These are phyloP conservation scores for Alternaria postmessia DNA, from an alignment of 2,329 filamentous ascomycete genomes.

Conservation along the genomic window DNA sequence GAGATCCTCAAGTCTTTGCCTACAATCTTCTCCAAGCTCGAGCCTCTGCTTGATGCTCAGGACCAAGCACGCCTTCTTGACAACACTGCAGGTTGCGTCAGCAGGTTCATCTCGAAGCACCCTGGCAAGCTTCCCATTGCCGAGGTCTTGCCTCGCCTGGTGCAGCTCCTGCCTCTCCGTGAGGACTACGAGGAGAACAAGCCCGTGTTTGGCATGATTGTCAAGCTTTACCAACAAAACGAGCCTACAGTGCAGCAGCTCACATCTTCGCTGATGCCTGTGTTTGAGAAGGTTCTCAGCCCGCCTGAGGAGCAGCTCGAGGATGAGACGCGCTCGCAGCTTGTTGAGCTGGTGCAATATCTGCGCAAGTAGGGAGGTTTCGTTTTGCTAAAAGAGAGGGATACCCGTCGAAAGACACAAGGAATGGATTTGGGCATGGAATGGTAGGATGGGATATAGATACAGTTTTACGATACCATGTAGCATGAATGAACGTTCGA, in stretches of 20 bases:
- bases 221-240: constrained; percentile 78
- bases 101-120: constrained; percentile 89
- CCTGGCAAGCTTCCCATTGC: constrained; percentile 81
- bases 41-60: constrained; percentile 79
- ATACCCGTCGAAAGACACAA: constrained; percentile 41
- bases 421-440: constrained; percentile 24
- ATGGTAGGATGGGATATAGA: constrained; percentile 20
- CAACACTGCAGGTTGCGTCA: constrained; percentile 91
- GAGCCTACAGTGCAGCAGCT: constrained; percentile 75
- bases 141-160: constrained; percentile 81
- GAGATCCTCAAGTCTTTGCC: constrained; percentile 79
- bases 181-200: constrained; percentile 98
- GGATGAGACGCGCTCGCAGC: constrained; percentile 71
- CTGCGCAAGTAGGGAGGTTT: constrained; percentile 49
- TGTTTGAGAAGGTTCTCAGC: constrained; percentile 77
- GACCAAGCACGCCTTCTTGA: constrained; percentile 86
- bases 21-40: constrained; percentile 82
- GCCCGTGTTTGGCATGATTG: constrained; percentile 89
- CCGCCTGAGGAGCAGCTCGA: constrained; percentile 79
- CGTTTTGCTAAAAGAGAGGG: constrained; percentile 28
- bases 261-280: constrained; percentile 71
- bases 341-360: constrained; percentile 69
- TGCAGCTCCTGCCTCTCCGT: constrained; percentile 82
- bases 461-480: constrained; percentile 33
- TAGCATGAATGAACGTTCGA: constrained; percentile 26